phyloP scores from a whole-genome alignment of 768 basidiomycete genomes.

The Tulasnella sp. region DNA sequence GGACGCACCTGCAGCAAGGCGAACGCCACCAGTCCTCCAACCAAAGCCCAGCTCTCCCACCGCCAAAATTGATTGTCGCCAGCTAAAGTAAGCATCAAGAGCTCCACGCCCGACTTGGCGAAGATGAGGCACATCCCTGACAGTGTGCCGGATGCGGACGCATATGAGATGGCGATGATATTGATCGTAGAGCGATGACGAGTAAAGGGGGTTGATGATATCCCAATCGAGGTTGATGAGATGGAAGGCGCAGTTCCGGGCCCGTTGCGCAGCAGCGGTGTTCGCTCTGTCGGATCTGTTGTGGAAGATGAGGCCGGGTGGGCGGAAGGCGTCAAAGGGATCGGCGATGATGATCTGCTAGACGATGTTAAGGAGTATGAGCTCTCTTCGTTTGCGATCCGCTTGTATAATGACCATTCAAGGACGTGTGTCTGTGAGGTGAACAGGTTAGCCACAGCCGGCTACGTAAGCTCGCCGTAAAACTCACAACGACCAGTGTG shows the following conservation, averaged over 20 bases:
- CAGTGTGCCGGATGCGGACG: conserved; percentile 81
- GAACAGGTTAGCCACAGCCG: neutral
- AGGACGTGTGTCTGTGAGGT: conserved; percentile 61
- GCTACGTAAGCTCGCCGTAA: neutral
- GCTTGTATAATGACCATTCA: conserved; percentile 56
- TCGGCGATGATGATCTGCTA: conserved; percentile 13
- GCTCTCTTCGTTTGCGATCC: neutral
- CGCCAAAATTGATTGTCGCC: conserved; percentile 79
- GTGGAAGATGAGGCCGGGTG: conserved; percentile 20
- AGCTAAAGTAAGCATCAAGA: conserved; percentile 70
- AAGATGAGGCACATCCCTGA: conserved; percentile 91
- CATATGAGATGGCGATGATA: conserved; percentile 75
- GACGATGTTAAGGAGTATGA: neutral
- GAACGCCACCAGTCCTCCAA: conserved; percentile 65
- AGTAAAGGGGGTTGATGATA: conserved; percentile 29
- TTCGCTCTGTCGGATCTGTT: conserved; percentile 30
- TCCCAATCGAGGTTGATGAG: conserved; percentile 24
- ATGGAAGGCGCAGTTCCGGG: conserved; percentile 21
- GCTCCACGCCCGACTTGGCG: conserved; percentile 89
- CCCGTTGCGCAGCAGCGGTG: conserved; percentile 37
- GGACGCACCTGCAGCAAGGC: conserved; percentile 62
- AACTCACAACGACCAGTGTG: conserved; percentile 61
- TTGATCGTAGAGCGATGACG: conserved; percentile 34
- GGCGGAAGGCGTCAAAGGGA: conserved; percentile 26
- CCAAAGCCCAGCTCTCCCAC: conserved; percentile 79